Percentiles rank a stretch among this genome's conserved stretches.
Evolutionary conservation across 306 rosid genomes (phyloP).

Genomic region (Fragaria vesca): DNA sequence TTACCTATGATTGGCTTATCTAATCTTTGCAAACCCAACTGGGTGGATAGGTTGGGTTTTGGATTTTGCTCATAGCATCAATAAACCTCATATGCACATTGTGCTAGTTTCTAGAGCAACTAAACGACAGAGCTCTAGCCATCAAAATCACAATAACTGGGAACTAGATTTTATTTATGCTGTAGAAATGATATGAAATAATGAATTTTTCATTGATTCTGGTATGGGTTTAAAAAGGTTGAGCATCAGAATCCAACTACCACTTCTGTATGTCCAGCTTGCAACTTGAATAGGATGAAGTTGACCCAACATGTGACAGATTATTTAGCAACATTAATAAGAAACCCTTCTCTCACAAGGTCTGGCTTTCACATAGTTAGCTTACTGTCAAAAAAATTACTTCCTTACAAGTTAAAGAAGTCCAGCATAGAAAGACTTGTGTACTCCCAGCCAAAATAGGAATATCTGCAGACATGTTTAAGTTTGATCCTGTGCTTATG

Average conservation of each 20-base stretch:
- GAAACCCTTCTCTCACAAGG: background rate
- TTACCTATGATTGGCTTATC: background rate
- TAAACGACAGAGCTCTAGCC: background rate
- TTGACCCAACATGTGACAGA: constrained; percentile 1
- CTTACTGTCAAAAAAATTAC: background rate
- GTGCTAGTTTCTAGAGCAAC: background rate
- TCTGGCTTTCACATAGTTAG: background rate
- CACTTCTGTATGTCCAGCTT: background rate
- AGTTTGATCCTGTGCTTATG: background rate
- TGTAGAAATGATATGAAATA: background rate
- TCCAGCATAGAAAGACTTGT: background rate
- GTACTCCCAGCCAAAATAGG: background rate
- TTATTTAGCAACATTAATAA: background rate
- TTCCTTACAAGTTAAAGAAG: background rate
- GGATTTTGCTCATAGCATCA: background rate
- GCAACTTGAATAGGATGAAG: constrained; percentile 18
- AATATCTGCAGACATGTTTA: background rate
- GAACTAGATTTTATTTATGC: background rate
- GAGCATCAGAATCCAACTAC: constrained; percentile 8
- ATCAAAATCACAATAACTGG: background rate
- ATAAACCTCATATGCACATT: background rate
- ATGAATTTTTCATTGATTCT: background rate
- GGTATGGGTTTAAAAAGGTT: background rate
- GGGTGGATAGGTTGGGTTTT: background rate
- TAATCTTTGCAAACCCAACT: background rate